Base-by-base conservation (phyloP, 1,284 basidiomycete species). In the Apiotrichum brassicae region DNA sequence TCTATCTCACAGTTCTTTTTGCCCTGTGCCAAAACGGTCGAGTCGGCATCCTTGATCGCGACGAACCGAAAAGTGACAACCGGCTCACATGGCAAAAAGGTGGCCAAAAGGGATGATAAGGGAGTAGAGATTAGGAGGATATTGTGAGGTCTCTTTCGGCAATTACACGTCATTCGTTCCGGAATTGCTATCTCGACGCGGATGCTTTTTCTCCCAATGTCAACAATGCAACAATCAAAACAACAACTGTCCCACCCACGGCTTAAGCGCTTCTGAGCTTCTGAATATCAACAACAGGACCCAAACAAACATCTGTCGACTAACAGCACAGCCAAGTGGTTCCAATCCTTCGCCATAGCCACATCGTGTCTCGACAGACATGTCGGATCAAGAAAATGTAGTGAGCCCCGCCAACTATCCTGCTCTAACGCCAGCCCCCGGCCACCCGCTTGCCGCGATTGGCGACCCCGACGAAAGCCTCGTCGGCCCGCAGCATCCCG, bases 381-480 rank as follows among this genome's bases (percentile, higher is more conserved):
- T 68, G 65, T 59, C 63, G 18, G 60, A 49, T 18, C 63, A 65
- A 39, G 65, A 68, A 56, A 64, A 66, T 30, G 47, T 54, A 12
- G 64, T 66, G 30, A 51, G 64, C 14, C n/a, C 11, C 5, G 3
- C n/a, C n/a, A n/a, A 30, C 14, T 16, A 26, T 18, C n/a, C 13
- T 14, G 19, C 16, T 44, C 14, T 8, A 18, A 33, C n/a, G 7
- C 22, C 48, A 56, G 51, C 48, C 58, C 6, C 53, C 48, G 18
- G 9, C 13, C 23, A 57, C 68, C 1, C 51, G 65, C n/a, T 49
- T 68, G 22, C 65, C 68, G 6, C 57, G 59, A 12, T 53, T 60
- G 2, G 41, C 52, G 19, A 62, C 65, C 20, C 64, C 64, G 7
- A 51, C 47, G 3, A 56, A 51, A 32, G 32, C 37, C 6, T 23